Percentiles rank a stretch among this genome's conserved stretches.
Evolutionary conservation across 139 green algal species (phyloP).

Genomic region (Nannochloris sp.): DNA sequence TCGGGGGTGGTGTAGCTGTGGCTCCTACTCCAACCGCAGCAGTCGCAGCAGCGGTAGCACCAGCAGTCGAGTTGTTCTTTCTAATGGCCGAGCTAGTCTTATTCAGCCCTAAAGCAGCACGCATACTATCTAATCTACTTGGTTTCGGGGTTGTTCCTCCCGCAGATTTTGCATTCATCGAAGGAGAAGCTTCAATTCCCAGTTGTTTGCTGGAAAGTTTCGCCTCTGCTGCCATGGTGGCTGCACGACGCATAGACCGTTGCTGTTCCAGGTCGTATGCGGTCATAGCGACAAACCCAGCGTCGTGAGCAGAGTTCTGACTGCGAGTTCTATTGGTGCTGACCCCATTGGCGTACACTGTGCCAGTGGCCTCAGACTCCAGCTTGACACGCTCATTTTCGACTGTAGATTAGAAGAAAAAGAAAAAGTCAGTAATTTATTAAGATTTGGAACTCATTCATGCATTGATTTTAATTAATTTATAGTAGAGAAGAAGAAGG

Average conservation of each 20-base stretch:
- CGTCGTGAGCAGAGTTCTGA: not conserved
- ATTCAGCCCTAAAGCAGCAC: not conserved
- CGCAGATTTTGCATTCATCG: not conserved
- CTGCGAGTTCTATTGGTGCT: not conserved
- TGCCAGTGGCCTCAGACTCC: not conserved
- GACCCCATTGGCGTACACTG: not conserved
- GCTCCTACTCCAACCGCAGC: too few species aligned
- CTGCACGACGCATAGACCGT: not conserved
- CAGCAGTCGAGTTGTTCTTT: too few species aligned
- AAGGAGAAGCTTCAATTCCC: not conserved
- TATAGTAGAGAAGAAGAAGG: not conserved
- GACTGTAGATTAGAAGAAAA: not conserved
- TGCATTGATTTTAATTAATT: not conserved
- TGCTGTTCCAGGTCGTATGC: not conserved
- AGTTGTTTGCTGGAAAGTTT: not conserved
- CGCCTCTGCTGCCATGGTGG: not conserved
- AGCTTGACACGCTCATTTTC: not conserved
- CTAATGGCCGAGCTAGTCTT: not conserved
- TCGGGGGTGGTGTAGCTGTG: too few species aligned
- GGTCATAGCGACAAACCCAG: not conserved
- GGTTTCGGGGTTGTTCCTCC: not conserved
- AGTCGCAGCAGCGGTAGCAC: too few species aligned
- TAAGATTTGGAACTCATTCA: not conserved
- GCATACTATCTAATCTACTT: slow-evolving; percentile 7
- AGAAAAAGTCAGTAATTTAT: not conserved